Evolutionary conservation across 352 stramenopile species (phyloP).

Genomic region (Globisporangium ultimum): DNA sequence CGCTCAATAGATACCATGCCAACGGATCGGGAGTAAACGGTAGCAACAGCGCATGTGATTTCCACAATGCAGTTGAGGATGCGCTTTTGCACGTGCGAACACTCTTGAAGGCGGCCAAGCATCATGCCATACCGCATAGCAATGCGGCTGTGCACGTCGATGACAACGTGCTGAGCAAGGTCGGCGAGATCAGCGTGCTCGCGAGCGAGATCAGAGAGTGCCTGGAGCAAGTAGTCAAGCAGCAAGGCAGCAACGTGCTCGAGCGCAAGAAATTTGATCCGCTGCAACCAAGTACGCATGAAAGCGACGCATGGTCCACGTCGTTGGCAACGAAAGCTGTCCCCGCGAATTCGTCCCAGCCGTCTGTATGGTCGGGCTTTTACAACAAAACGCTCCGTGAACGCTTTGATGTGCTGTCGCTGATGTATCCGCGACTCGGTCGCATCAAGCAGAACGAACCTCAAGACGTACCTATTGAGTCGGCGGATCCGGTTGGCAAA

Average conservation of each 20-base stretch:
- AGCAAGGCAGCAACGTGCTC: slow-evolving; percentile 1
- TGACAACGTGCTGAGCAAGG: slow-evolving; percentile 5
- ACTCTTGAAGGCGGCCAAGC: slow-evolving; percentile 22
- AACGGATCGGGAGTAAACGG: neutral
- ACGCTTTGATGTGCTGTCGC: slow-evolving; percentile 75
- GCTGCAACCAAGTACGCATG: slow-evolving; percentile 38
- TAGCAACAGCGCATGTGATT: neutral
- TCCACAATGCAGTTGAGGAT: slow-evolving; percentile 23
- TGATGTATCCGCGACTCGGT: slow-evolving; percentile 77
- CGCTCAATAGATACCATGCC: neutral
- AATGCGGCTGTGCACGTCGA: neutral
- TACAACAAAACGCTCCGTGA: slow-evolving; percentile 89
- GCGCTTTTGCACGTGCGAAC: slow-evolving; percentile 18
- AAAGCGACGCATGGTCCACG: slow-evolving; percentile 25
- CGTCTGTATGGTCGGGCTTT: slow-evolving; percentile 83
- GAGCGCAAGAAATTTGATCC: slow-evolving; percentile 42
- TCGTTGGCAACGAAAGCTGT: slow-evolving; percentile 9
- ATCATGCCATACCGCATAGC: neutral
- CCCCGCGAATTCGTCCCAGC: slow-evolving; percentile 36
- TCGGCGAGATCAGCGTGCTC: slow-evolving; percentile 8
- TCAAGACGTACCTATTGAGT: slow-evolving; percentile 9
- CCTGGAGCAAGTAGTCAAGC: slow-evolving; percentile 1
- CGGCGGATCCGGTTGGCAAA: slow-evolving; percentile 32
- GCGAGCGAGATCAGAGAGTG: slow-evolving; percentile 27
- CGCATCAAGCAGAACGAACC: slow-evolving; percentile 31